phyloP scores from a whole-genome alignment of 1,284 basidiomycete genomes.

The Rhodotorula sp. region DNA sequence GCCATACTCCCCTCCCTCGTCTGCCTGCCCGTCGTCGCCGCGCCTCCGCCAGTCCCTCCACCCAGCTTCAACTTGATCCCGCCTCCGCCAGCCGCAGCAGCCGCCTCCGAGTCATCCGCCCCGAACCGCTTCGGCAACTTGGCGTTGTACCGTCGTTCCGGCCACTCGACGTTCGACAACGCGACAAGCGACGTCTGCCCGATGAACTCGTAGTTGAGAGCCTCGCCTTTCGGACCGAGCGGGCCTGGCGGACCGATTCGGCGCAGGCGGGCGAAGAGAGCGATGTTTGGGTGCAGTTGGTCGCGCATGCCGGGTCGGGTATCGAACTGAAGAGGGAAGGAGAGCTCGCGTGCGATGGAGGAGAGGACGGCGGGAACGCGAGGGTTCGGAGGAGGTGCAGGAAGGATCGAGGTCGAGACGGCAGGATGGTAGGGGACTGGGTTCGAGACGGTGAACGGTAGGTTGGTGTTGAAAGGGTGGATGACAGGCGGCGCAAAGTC shows the following conservation, averaged over 20 bases:
- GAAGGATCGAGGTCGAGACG: conserved; percentile 18
- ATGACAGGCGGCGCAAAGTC: conserved; percentile 29
- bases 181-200: conserved; percentile 26
- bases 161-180: conserved; percentile 36
- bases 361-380: conserved; percentile 32
- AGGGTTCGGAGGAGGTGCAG: conserved; percentile 35
- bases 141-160: conserved; percentile 14
- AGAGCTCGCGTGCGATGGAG: conserved; percentile 12
- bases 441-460: conserved; percentile 41
- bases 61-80: conserved; percentile 31
- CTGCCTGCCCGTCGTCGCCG: neutral
- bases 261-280: conserved; percentile 41
- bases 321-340: conserved; percentile 27
- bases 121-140: conserved; percentile 17
- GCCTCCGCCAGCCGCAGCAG: neutral
- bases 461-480: conserved; percentile 43
- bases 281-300: conserved; percentile 27
- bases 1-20: neutral
- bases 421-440: conserved; percentile 41
- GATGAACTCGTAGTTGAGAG: conserved; percentile 41
- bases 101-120: neutral
- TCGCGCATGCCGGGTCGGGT: conserved; percentile 6
- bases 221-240: conserved; percentile 42
- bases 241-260: conserved; percentile 46
- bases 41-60: neutral